Base-by-base conservation (phyloP, 2,329 filamentous ascomycete species). In the Phaeomoniella chlamydospora region DNA sequence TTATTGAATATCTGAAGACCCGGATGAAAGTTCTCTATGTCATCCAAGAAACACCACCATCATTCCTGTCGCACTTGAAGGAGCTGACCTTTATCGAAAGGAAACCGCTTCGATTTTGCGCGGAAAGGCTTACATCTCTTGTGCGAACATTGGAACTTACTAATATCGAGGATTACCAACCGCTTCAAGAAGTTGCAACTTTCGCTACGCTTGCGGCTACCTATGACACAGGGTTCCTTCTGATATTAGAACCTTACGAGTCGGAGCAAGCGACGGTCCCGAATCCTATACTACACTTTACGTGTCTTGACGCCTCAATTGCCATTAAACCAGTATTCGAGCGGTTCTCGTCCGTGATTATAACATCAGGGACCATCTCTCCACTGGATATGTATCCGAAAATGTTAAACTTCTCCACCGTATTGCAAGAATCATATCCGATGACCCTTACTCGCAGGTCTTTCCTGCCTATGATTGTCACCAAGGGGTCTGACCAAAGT, bases 331-430 rank as follows among this genome's bases (percentile, higher is more conserved):
- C 90, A 0, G 88, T 98, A 4, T 94, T 98, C 51, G 88, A 98
- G 40, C 79, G 90, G 35, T 98, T 98, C 57, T 87, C 84, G 56
- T 96, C 90, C 1, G 90, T 98, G 44, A 93, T 98, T 52, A 96
- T 98, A 54, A 98, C 90, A 0, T 96, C 90, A 0, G 90, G 90
- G 43, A 98, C 90, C 2, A 85, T 98, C 41, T 96, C 90, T 2
- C 90, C 90, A 0, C 62, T 98, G 3, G 92, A 98, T 54, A 98
- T 98, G 81, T 98, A 98, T 51, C 92, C 90, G 0, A 94, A 94
- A 52, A 98, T 98, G 87, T 76, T 98, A 16, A 81, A 85, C 36
- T 98, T 98, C 59, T 70, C 71, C 6, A 85, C 87, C 2, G 86
- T 96, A 1, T 80, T 96, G 3, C 87, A 96, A 53, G 87, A 98